Percentiles rank a stretch among this genome's conserved stretches.
Conservation (phyloP, 2,329 filamentous ascomycete genomes). For the Trichoderma arundinaceum region DNA sequence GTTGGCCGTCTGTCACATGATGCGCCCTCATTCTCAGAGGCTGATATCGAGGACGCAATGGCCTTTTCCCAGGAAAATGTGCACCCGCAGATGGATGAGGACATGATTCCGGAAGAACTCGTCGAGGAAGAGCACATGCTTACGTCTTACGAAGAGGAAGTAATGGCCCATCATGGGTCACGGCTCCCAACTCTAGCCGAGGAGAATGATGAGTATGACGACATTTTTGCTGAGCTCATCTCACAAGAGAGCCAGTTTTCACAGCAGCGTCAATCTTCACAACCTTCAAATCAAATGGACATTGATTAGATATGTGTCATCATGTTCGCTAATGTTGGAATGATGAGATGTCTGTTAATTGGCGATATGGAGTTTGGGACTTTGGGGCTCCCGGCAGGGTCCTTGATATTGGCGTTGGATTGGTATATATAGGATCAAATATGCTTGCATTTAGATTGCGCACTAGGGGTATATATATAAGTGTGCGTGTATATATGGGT, state of each 20-base stretch:
- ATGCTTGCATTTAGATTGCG: slow-evolving; percentile 27
- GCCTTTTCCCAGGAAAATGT: slow-evolving; percentile 42
- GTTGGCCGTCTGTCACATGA: slow-evolving; percentile 44
- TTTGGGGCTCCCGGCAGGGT: slow-evolving; percentile 34
- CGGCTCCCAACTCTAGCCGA: slow-evolving; percentile 46
- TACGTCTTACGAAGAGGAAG: slow-evolving; percentile 50
- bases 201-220: slow-evolving; percentile 65
- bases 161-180: slow-evolving; percentile 37
- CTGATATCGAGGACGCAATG: slow-evolving; percentile 59
- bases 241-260: slow-evolving; percentile 40
- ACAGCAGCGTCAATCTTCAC: slow-evolving; percentile 30
- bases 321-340: slow-evolving; percentile 26
- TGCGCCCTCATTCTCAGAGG: slow-evolving; percentile 52
- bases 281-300: slow-evolving; percentile 53
- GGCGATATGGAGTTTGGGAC: slow-evolving; percentile 9
- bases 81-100: slow-evolving; percentile 45
- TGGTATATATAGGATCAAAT: slow-evolving; percentile 31
- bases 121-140: slow-evolving; percentile 63
- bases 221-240: slow-evolving; percentile 58
- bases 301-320: slow-evolving; percentile 44
- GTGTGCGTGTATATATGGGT: slow-evolving; percentile 30
- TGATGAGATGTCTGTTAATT: neutral
- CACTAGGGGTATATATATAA: slow-evolving; percentile 39
- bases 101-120: slow-evolving; percentile 58
- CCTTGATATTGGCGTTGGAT: slow-evolving; percentile 35